Evolutionary conservation across 371 early-diverging fungal genomes (phyloP).

Genomic region (Actinomucor elegans): DNA sequence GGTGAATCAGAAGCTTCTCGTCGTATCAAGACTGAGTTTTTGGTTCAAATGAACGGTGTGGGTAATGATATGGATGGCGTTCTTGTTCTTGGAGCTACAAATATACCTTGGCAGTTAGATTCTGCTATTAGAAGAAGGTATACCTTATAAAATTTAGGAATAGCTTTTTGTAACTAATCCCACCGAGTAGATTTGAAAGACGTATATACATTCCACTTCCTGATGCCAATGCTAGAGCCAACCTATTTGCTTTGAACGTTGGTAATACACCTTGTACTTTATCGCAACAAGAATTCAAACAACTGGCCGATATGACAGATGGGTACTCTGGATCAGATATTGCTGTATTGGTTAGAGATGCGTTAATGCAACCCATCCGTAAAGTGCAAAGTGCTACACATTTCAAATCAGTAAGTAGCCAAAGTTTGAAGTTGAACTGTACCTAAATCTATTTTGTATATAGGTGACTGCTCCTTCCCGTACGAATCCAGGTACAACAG

Average conservation of each 20-base stretch:
- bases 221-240: slow-evolving; percentile 80
- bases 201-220: slow-evolving; percentile 97
- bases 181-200: slow-evolving; percentile 82
- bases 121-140: slow-evolving; percentile 89
- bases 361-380: slow-evolving; percentile 95
- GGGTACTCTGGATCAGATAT: slow-evolving; percentile 98
- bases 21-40: slow-evolving; percentile 89
- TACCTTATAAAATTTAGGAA: not conserved
- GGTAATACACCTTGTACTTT: slow-evolving; percentile 88
- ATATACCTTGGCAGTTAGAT: slow-evolving; percentile 96
- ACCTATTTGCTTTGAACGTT: slow-evolving; percentile 89
- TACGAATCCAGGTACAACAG: slow-evolving; percentile 53
- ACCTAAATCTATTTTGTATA: not conserved
- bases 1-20: slow-evolving; percentile 95
- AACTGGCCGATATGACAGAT: slow-evolving; percentile 80
- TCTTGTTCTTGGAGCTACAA: slow-evolving; percentile 94
- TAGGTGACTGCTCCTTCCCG: slow-evolving; percentile 56
- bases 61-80: slow-evolving; percentile 94
- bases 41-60: slow-evolving; percentile 98
- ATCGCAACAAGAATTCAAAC: slow-evolving; percentile 66
- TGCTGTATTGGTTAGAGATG: slow-evolving; percentile 91
- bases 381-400: slow-evolving; percentile 95
- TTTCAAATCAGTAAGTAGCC: slow-evolving; percentile 71
- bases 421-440: too few species aligned
- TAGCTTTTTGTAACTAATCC: not conserved